Base-by-base conservation (phyloP, 2,329 filamentous ascomycete species). In the Colletotrichum gloeosporioides region DNA sequence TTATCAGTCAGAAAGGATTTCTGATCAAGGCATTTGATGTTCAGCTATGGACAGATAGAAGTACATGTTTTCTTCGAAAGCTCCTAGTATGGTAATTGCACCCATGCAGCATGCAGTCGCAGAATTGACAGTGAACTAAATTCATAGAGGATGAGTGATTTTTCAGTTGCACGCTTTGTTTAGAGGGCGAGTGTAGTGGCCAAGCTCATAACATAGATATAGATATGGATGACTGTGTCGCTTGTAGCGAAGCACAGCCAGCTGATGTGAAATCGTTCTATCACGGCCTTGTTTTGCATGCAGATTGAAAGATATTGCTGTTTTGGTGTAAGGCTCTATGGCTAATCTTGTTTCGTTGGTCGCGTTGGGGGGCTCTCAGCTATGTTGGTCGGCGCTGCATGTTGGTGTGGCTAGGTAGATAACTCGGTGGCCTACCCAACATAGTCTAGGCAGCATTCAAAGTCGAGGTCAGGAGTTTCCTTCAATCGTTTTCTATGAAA, bases 21-120 rank as follows among this genome's bases (percentile, higher is more conserved):
- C 10, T 53, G 44, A 53, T 53, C 13, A 13, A 1, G 10, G 44
- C 10, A 22, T 53, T 53, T 12, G 18, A n/a, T 2, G 5, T 49
- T n/a, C 2, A 49, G 9, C 1, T n/a, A 12, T 12, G 0, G 3
- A n/a, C 18, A 53, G 44, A 13, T 22, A 22, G 6, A 53, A 13
- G 1, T 53, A 8, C 6, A 12, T 22, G 10, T 13, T 53, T 4
- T 1, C 44, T 53, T 13, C 44, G n/a, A 1, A 13, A 53, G n/a
- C 44, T 53, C 10, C 10, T 0, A 4, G n/a, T 8, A 22, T 22
- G n/a, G 0, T 2, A 0, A 8, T 53, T 8, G 0, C n/a, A 8
- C n/a, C 4, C 3, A 53, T 0, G 10, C 10, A 12, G n/a, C 44
- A 22, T 53, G 44, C 44, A 22, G 44, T 53, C 44, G 44, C 44